Percentiles rank a stretch among this genome's conserved stretches.
These are phyloP conservation scores for Carex kokanica DNA, from an alignment of 176 grass and related monocot genomes.

Conservation along the genomic window DNA sequence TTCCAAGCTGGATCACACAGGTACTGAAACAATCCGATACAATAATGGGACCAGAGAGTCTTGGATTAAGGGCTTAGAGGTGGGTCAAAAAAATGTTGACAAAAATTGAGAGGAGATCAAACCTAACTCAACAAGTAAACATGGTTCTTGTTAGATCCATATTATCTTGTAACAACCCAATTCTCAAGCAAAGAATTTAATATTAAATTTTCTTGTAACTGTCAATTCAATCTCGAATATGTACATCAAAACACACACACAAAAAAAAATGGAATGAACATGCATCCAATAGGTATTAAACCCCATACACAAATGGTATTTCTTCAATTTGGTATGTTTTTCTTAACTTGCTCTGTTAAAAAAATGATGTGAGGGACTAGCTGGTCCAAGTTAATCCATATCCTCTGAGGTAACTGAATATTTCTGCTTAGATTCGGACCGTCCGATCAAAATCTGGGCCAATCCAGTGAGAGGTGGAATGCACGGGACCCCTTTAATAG, in stretches of 20 bases:
- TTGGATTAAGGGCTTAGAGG: not conserved
- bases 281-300: not conserved
- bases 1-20: not conserved
- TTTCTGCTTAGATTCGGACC: too few species aligned
- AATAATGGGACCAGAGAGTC: not conserved
- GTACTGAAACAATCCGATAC: not conserved
- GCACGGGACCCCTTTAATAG: too few species aligned
- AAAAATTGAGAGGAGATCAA: not conserved
- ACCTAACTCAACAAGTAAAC: not conserved
- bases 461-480: too few species aligned
- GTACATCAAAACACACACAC: not conserved
- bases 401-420: too few species aligned
- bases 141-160: not conserved
- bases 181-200: not conserved
- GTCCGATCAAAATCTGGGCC: too few species aligned
- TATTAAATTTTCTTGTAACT: not conserved
- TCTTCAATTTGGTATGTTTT: not conserved
- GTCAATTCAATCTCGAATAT: not conserved
- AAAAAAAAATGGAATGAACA: not conserved
- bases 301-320: not conserved
- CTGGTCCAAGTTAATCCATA: not conserved
- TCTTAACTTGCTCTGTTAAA: not conserved
- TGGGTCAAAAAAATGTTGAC: not conserved
- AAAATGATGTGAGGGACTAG: not conserved
- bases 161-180: not conserved